Conservation (phyloP, 495 filamentous ascomycete genomes). For the Neurospora hispaniola region DNA sequence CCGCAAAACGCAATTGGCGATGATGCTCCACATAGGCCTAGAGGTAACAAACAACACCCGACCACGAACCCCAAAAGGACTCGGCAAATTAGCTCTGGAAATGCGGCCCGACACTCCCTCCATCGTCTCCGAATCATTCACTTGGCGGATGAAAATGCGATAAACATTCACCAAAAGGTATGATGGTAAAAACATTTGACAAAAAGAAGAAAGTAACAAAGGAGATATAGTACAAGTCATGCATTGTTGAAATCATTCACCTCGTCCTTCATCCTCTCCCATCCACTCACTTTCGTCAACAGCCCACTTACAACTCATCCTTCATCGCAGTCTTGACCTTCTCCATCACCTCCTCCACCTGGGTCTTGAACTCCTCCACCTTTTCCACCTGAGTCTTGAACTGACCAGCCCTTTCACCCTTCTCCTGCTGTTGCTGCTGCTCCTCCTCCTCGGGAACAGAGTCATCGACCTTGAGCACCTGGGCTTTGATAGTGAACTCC, state of each 20-base stretch:
- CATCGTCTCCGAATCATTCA: neutral
- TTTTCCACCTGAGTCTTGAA: neutral
- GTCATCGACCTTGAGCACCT: constrained; percentile 13
- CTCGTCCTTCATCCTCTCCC: neutral
- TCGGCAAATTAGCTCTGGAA: neutral
- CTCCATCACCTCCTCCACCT: neutral
- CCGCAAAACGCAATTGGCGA: no score
- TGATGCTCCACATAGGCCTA: no score
- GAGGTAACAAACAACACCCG: no score
- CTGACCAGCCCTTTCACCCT: neutral
- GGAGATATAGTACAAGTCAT: neutral
- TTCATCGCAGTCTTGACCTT: neutral
- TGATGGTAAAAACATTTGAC: no score
- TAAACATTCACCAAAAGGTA: no score
- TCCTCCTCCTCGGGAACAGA: neutral
- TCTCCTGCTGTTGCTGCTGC: neutral
- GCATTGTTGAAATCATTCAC: neutral
- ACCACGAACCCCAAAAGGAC: no score
- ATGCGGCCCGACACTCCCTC: neutral
- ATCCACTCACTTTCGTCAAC: neutral
- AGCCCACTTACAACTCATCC: neutral
- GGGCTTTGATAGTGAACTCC: constrained; percentile 20
- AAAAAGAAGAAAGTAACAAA: no score
- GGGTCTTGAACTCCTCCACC: neutral
- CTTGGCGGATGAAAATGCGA: neutral